phyloP scores from a whole-genome alignment of 75 land plant species.

The Picea sitchensis region DNA sequence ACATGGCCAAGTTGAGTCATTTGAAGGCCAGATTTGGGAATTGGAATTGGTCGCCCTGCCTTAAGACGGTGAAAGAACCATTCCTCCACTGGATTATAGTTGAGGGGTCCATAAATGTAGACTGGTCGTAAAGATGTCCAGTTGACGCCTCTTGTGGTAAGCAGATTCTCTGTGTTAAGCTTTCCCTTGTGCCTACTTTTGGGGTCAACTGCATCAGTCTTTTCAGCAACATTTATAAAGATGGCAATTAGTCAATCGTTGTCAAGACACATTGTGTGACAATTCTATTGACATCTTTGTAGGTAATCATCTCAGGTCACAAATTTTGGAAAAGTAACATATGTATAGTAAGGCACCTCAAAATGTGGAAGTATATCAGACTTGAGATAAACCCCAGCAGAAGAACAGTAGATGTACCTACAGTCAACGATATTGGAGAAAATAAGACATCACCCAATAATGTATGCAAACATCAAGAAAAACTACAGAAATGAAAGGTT shows the following conservation, averaged over 20 bases:
- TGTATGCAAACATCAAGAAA: conserved; percentile 2
- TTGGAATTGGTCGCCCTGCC: conserved; percentile 94
- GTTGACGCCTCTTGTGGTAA: conserved; percentile 65
- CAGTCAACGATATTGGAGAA: conserved; percentile 1
- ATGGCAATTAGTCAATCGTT: background rate
- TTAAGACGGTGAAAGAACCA: conserved; percentile 99
- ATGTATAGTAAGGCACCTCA: conserved; percentile 54
- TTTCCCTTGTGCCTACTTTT: conserved; percentile 99
- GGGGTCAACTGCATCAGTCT: conserved; percentile 97
- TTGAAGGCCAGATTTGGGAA: conserved; percentile 86
- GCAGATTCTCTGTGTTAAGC: conserved; percentile 90
- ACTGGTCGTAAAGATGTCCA: conserved; percentile 97
- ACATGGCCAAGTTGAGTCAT: conserved; percentile 98
- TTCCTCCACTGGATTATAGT: conserved; percentile 98
- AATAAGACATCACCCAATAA: conserved; percentile 7
- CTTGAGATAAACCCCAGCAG: conserved; percentile 97
- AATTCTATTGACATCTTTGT: background rate
- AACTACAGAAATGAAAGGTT: background rate
- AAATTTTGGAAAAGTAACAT: conserved; percentile 1
- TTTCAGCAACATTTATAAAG: background rate
- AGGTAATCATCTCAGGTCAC: background rate
- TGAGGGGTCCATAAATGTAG: conserved; percentile 96
- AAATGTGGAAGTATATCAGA: conserved; percentile 87
- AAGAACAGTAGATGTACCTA: conserved; percentile 98
- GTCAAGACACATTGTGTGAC: background rate